phyloP scores from a whole-genome alignment of 768 basidiomycete genomes.

The Harrya chromipes region DNA sequence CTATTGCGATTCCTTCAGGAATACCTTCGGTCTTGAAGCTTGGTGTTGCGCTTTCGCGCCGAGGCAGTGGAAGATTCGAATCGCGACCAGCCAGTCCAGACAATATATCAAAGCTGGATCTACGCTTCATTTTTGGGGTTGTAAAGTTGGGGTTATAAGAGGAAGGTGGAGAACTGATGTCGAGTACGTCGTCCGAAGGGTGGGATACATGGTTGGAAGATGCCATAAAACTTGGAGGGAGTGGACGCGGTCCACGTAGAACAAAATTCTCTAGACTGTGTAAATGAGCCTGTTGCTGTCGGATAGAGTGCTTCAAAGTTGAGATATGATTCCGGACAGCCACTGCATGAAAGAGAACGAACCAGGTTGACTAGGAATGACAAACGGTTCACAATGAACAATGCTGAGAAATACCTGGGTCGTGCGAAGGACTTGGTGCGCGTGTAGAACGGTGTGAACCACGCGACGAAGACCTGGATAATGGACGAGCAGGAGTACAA shows the following conservation, averaged over 20 bases:
- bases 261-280: conserved; percentile 66
- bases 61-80: conserved; percentile 68
- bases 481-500: conserved; percentile 33
- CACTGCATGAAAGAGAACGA: conserved; percentile 45
- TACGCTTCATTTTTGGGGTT: conserved; percentile 51
- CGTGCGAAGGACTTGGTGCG: conserved; percentile 56
- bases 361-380: conserved; percentile 22
- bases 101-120: conserved; percentile 71
- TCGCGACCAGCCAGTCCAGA: conserved; percentile 73
- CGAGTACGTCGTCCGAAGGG: conserved; percentile 34
- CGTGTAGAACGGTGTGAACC: conserved; percentile 45
- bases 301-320: conserved; percentile 75
- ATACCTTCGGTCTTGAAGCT: conserved; percentile 52
- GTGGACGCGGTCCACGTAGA: conserved; percentile 63
- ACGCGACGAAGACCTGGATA: conserved; percentile 50
- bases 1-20: conserved; percentile 69
- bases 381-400: conserved; percentile 21
- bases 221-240: conserved; percentile 39
- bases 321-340: conserved; percentile 77
- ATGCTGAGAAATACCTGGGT: conserved; percentile 53
- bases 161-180: conserved; percentile 30
- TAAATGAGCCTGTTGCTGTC: conserved; percentile 81
- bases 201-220: conserved; percentile 38
- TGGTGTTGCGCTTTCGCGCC: conserved; percentile 43
- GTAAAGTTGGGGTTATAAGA: conserved; percentile 34